A percentile compares a stretch with the other conserved stretches of the same genome.
These are phyloP conservation scores for Cladophialophora psammophila DNA, from an alignment of 2,329 filamentous ascomycete genomes.

Conservation along the genomic window DNA sequence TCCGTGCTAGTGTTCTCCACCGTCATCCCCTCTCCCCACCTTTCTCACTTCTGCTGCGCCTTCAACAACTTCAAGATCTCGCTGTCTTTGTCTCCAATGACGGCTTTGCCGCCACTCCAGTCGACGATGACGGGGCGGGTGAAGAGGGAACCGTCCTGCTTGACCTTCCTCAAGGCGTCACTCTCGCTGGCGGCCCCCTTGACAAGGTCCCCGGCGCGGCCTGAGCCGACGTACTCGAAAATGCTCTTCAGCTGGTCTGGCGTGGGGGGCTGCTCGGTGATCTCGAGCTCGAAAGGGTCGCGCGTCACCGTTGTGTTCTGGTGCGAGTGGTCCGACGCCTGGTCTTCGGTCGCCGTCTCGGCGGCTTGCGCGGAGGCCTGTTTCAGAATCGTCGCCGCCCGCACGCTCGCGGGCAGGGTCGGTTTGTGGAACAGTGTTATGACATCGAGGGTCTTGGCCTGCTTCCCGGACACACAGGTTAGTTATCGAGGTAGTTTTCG, in stretches of 20 bases:
- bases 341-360: conserved; percentile 74
- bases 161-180: conserved; percentile 82
- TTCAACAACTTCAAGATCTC: conserved; percentile 85
- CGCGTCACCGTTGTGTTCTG: conserved; percentile 65
- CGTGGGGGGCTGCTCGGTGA: conserved; percentile 82
- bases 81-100: conserved; percentile 79
- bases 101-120: conserved; percentile 88
- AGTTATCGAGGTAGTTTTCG: background rate
- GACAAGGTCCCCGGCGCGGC: conserved; percentile 70
- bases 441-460: conserved; percentile 85
- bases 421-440: conserved; percentile 96
- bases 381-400: conserved; percentile 79
- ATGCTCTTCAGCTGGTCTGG: conserved; percentile 82
- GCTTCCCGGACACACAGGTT: conserved; percentile 6
- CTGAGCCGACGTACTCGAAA: conserved; percentile 76
- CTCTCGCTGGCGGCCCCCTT: conserved; percentile 74
- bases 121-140: conserved; percentile 85
- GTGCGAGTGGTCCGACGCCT: conserved; percentile 70
- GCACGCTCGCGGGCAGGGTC: conserved; percentile 72
- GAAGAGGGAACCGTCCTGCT: conserved; percentile 72
- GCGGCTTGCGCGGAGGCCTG: conserved; percentile 75
- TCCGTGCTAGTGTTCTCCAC: background rate
- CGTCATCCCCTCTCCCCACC: background rate
- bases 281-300: conserved; percentile 83
- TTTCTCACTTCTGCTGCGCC: conserved; percentile 35